These are phyloP conservation scores for Penicillium verhagenii DNA, from an alignment of 495 filamentous ascomycete species.

Conservation along the genomic window DNA sequence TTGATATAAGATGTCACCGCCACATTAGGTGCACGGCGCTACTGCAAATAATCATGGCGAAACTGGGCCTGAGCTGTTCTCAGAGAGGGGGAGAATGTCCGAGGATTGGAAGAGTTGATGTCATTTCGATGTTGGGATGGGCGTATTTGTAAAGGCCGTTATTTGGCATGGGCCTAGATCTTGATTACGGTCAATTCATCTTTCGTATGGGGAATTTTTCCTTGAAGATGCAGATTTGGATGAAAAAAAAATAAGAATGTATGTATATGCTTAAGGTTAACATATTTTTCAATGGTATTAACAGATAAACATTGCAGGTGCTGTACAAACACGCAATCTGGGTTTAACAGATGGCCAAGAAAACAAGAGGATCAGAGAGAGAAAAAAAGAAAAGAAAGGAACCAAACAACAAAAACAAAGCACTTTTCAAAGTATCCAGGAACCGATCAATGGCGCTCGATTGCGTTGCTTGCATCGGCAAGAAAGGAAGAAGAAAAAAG, in stretches of 20 bases:
- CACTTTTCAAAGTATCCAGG: constrained; percentile 14
- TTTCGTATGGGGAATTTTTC: no score
- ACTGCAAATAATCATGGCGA: constrained; percentile 23
- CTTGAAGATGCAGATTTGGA: no score
- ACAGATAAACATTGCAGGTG: not conserved
- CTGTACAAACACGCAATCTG: constrained; percentile 7
- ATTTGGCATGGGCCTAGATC: not conserved
- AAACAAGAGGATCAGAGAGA: not conserved
- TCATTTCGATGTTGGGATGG: no score
- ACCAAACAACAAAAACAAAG: constrained; percentile 16
- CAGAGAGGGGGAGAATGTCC: no score
- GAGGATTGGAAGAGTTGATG: not conserved
- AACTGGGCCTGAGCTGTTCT: not conserved
- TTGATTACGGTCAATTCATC: not conserved
- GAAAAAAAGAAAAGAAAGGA: constrained; percentile 3
- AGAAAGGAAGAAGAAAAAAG: constrained; percentile 6
- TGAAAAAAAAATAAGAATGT: no score
- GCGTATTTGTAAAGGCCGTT: not conserved
- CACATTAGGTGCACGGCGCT: constrained; percentile 24
- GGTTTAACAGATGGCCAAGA: not conserved
- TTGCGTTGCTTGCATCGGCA: constrained; percentile 10
- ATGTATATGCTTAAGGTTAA: not conserved
- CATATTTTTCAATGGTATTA: not conserved
- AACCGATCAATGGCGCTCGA: constrained; percentile 11
- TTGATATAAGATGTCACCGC: constrained; percentile 25